Evolutionary conservation across 192 early-diverging fungal genomes (phyloP).

Genomic region (Backusella australiensis): DNA sequence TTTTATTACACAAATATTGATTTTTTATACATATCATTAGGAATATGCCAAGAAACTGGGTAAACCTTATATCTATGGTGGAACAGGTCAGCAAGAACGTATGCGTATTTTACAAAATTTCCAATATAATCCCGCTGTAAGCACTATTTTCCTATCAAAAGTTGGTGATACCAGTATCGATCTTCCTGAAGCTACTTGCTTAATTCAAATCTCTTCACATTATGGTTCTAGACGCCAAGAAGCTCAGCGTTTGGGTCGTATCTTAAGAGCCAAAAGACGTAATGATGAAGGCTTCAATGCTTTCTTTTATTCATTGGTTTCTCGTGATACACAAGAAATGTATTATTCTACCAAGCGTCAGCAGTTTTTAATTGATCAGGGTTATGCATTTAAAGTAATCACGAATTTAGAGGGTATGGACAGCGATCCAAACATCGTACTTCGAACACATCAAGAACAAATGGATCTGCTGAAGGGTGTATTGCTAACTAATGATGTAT

Average conservation of each 20-base stretch:
- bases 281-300: slow-evolving; percentile 96
- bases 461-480: slow-evolving; percentile 85
- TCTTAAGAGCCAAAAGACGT: slow-evolving; percentile 90
- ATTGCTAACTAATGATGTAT: slow-evolving; percentile 66
- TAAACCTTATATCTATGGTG: slow-evolving; percentile 90
- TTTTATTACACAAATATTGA: not conserved
- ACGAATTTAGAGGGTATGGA: slow-evolving; percentile 94
- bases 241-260: slow-evolving; percentile 92
- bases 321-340: slow-evolving; percentile 98
- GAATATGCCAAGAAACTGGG: slow-evolving; percentile 80
- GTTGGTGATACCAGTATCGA: slow-evolving; percentile 99
- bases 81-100: slow-evolving; percentile 85
- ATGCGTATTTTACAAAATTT: slow-evolving; percentile 93
- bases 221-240: slow-evolving; percentile 98
- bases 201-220: slow-evolving; percentile 99
- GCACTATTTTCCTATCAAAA: slow-evolving; percentile 87
- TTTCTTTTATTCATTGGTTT: slow-evolving; percentile 99
- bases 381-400: slow-evolving; percentile 99
- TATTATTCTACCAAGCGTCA: slow-evolving; percentile 97
- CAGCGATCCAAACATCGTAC: slow-evolving; percentile 72
- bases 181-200: slow-evolving; percentile 94
- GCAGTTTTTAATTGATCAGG: slow-evolving; percentile 99
- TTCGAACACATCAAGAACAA: slow-evolving; percentile 69
- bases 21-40: not conserved
- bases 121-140: slow-evolving; percentile 86